Evolutionary conservation across 768 basidiomycete genomes (phyloP).

Genomic region (Podaxis sp.): DNA sequence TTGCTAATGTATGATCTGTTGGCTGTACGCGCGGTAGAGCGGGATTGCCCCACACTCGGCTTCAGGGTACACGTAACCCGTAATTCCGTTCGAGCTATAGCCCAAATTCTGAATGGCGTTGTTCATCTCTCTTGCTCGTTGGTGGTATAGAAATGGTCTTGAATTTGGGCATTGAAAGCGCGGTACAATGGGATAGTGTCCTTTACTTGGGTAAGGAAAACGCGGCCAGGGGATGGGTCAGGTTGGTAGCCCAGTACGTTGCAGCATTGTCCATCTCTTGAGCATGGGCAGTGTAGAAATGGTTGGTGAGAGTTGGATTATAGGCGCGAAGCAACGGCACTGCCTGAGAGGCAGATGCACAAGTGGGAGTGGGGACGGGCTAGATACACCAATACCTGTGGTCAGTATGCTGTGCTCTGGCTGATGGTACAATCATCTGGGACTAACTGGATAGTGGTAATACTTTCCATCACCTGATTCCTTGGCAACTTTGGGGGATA

Average conservation of each 20-base stretch:
- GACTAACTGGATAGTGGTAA: not conserved
- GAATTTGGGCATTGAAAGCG: not conserved
- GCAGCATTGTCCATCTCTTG: slow-evolving; percentile 2
- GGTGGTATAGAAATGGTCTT: slow-evolving; percentile 14
- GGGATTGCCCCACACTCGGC: slow-evolving; percentile 11
- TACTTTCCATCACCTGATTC: not conserved
- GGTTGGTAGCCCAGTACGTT: not conserved
- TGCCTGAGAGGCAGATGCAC: not conserved
- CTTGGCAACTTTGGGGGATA: not conserved
- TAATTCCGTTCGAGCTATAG: slow-evolving; percentile 3
- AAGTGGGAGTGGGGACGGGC: not conserved
- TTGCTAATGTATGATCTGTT: slow-evolving; percentile 2
- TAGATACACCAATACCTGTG: not conserved
- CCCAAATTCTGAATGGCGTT: not conserved
- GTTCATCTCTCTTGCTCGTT: slow-evolving; percentile 4
- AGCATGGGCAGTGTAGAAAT: slow-evolving; percentile 12
- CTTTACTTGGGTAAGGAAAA: slow-evolving; percentile 6
- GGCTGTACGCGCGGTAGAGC: slow-evolving; percentile 9
- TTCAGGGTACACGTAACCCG: slow-evolving; percentile 9
- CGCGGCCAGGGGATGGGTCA: not conserved
- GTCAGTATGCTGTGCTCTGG: not conserved
- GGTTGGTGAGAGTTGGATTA: not conserved
- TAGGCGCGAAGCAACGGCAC: not conserved
- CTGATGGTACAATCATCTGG: not conserved
- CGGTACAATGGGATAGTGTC: slow-evolving; percentile 11